Base-by-base conservation (phyloP, 805 yeast species). In the Metschnikowia henanensis region DNA sequence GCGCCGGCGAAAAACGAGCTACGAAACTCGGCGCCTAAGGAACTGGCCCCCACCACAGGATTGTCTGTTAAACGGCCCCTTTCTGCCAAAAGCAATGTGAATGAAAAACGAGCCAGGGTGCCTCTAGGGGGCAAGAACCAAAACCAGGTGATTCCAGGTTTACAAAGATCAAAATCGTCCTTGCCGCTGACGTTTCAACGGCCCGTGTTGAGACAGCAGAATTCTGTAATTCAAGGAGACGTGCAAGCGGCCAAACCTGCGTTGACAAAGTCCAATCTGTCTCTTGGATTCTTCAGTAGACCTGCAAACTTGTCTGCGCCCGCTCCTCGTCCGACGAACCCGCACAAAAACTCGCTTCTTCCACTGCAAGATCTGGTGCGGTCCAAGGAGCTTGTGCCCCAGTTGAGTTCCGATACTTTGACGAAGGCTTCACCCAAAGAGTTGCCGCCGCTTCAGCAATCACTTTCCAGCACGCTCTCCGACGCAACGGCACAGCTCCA, bases 51-150 rank as follows among this genome's bases (percentile, higher is more conserved):
- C 8, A 33, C 33, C 37, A n/a, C 40, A 26, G 22, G 13, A 3
- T 10, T 35, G 4, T 36, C 38, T 26, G 25, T 36, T 7, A 49
- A 49, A 30, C 34, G 47, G 22, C 50, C 49, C n/a, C 42, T 43
- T 18, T 30, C 42, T 12, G 33, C 35, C 5, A 37, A 33, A 16
- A 36, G 30, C 19, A 35, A 30, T 3, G 19, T 19, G 22, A 40
- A 34, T 7, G 47, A 46, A 10, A 56, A 51, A 26, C 52, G 75
- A 41, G 55, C 61, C 7, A 39, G 54, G 31, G 50, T 53, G 15
- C 76, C 76, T 3, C 59, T 70, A 37, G 70, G 73, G 4, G 75
- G 75, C 2, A 70, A 70, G 45, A 66, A 65, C 51, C 65, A 58
- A 30, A 70, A 70, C 51, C 49, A 48, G 30, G 49, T 49, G 16